Base-by-base conservation (phyloP, 75 land plant species). In the Pinus tabuliformis region DNA sequence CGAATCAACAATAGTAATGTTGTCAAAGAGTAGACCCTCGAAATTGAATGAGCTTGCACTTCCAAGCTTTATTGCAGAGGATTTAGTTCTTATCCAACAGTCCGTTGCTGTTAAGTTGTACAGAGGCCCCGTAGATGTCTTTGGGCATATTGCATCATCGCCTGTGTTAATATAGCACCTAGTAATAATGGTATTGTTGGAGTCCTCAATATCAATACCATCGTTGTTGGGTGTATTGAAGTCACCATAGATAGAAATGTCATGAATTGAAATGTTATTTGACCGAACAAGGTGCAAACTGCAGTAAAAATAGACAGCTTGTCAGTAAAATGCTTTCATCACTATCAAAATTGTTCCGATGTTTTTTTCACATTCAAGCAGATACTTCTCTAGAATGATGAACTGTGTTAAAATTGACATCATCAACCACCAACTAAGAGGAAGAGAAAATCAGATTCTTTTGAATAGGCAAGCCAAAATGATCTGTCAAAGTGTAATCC, bases 71-170 rank as follows among this genome's bases (percentile, higher is more conserved):
- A 95, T 89, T 24, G 94, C 98, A 66, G 89, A 89, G 11, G 98
- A 95, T 74, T 93, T 95, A 61, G 92, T 91, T 60, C 92, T 70
- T n/a, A 95, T 91, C 93, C 94, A 91, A 76, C 91, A 89, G 60
- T 90, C 77, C 8, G 85, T 87, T 12, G 88, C 98, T 0, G 92
- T 89, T 16, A 95, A 79, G 77, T 95, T 95, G 59, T 75, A 70
- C 7, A 95, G 77, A 14, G 98, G 98, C 15, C 89, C 89, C n/a
- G 75, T 76, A 68, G 39, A 73, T 58, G 98, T 83, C 72, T 95
- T 95, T 6, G 98, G 97, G 75, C 98, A 95, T 56, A 95, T 95
- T 1, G 92, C 96, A 76, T 95, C 98, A 78, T 95, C 98, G 57
- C 98, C 96, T 15, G 98, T 95, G 71, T 93, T 85, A 16, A 95